Evolutionary conservation across 345 rosid species (phyloP).

Genomic region (Eucalyptus sp.): DNA sequence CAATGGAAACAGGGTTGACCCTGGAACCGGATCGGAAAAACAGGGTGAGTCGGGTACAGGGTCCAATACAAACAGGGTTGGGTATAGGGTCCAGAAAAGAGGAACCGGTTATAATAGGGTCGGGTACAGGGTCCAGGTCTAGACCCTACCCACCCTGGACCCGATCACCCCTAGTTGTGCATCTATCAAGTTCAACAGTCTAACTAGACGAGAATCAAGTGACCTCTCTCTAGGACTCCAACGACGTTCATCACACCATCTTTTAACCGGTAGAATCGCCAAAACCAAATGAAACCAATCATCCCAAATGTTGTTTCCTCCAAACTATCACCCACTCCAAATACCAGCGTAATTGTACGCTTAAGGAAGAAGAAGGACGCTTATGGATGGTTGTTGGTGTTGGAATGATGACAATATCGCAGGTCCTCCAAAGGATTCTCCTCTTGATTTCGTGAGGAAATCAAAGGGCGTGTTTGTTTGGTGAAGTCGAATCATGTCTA

Average conservation of each 20-base stretch:
- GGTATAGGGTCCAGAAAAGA: too few relatives aligned
- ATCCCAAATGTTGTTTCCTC: neutral
- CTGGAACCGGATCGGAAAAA: too few relatives aligned
- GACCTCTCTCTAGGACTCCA: neutral
- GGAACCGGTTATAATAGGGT: too few relatives aligned
- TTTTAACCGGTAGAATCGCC: neutral
- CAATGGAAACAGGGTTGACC: too few relatives aligned
- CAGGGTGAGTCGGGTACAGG: too few relatives aligned
- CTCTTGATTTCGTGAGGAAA: neutral
- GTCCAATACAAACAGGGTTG: too few relatives aligned
- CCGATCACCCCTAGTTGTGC: too few relatives aligned
- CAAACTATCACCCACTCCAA: neutral
- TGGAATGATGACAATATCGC: neutral
- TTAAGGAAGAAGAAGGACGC: neutral
- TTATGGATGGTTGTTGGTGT: neutral
- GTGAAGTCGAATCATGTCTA: neutral
- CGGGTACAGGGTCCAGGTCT: too few relatives aligned
- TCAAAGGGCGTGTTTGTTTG: neutral
- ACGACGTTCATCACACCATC: neutral
- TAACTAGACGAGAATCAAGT: neutral
- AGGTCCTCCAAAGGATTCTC: neutral
- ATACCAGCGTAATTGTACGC: neutral
- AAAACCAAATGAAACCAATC: neutral
- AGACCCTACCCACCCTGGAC: too few relatives aligned
- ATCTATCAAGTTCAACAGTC: neutral